Evolutionary conservation across 164 flowering plant species (phyloP).

Genomic region (Nymphaea colorata): DNA sequence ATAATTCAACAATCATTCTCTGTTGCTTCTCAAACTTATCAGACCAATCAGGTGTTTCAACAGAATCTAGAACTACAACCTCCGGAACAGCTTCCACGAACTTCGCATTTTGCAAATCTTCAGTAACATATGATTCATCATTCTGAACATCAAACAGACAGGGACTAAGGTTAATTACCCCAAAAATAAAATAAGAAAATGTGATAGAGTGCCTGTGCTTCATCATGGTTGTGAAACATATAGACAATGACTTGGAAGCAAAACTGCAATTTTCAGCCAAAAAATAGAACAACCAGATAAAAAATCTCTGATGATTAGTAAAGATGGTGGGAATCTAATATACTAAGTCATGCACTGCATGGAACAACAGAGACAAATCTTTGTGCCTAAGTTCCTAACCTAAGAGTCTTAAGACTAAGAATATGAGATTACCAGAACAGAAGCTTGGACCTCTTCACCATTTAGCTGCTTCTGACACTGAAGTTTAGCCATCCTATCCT

Average conservation of each 20-base stretch:
- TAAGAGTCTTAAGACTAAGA: too few relatives aligned
- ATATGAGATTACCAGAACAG: background rate
- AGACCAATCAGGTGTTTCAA: constrained; percentile 28
- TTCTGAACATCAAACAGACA: constrained; percentile 19
- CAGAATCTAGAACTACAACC: constrained; percentile 40
- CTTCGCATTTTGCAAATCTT: constrained; percentile 11
- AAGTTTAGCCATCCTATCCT: constrained; percentile 56
- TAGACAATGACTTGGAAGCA: too few relatives aligned
- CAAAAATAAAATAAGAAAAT: too few relatives aligned
- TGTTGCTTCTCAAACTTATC: constrained; percentile 42
- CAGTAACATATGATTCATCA: constrained; percentile 12
- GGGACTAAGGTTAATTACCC: background rate
- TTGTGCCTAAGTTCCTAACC: background rate
- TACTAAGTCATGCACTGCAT: too few relatives aligned
- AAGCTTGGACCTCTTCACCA: constrained; percentile 36
- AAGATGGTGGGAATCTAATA: too few relatives aligned
- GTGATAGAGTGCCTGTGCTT: too few relatives aligned
- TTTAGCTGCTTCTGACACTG: constrained; percentile 44
- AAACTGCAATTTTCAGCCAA: too few relatives aligned
- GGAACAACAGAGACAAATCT: too few relatives aligned
- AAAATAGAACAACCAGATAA: too few relatives aligned
- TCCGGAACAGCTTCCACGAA: constrained; percentile 39
- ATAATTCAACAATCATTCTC: constrained; percentile 60
- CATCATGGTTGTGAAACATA: too few relatives aligned
- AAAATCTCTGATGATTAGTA: too few relatives aligned